These are phyloP conservation scores for Aegilops bicornis DNA, from an alignment of 176 grass and related monocot species.

Conservation along the genomic window DNA sequence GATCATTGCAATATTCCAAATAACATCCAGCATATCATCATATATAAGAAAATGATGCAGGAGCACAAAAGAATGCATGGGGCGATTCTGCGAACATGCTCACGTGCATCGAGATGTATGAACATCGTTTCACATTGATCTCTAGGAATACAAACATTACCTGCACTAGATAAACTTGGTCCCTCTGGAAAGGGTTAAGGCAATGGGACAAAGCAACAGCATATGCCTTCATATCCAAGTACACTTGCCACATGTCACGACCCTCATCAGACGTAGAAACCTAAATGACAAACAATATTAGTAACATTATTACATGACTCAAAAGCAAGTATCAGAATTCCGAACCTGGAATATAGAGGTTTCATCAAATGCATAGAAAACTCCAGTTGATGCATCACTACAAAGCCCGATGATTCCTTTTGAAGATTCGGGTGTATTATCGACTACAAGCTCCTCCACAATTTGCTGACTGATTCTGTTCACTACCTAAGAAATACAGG, in stretches of 20 bases:
- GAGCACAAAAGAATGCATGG: not conserved
- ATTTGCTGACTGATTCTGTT: constrained; percentile 95
- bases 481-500: constrained; percentile 59
- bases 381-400: constrained; percentile 81
- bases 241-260: constrained; percentile 97
- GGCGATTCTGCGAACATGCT: not conserved
- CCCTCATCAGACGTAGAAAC: constrained; percentile 81
- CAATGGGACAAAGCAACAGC: constrained; percentile 84
- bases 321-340: constrained; percentile 27
- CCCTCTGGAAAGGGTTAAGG: constrained; percentile 66
- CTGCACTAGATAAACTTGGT: constrained; percentile 91
- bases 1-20: constrained; percentile 24
- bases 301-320: not conserved
- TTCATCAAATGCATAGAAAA: constrained; percentile 95
- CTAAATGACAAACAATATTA: constrained; percentile 47
- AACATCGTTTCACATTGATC: constrained; percentile 29
- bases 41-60: constrained; percentile 3
- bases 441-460: constrained; percentile 82
- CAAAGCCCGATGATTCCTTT: constrained; percentile 91
- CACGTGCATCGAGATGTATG: not conserved
- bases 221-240: constrained; percentile 87
- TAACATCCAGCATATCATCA: constrained; percentile 20
- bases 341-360: constrained; percentile 95
- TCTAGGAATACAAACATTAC: constrained; percentile 28
- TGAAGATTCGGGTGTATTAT: constrained; percentile 65